phyloP scores from a whole-genome alignment of 2,329 filamentous ascomycete genomes.

The Hirsutella minnesotensis region DNA sequence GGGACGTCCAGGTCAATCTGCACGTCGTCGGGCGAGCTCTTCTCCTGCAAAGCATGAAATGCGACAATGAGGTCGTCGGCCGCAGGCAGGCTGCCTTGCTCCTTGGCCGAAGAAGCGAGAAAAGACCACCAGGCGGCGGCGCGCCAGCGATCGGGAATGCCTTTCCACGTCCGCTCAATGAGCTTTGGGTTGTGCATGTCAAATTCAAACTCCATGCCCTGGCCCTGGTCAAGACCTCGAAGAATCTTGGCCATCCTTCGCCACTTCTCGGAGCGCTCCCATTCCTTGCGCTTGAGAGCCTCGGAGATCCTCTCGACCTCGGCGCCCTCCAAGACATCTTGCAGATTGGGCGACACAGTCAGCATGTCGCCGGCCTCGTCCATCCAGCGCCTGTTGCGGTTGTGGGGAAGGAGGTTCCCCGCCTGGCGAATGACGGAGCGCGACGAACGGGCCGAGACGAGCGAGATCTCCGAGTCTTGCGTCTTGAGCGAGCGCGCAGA shows the following conservation, averaged over 20 bases:
- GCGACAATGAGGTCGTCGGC: slow-evolving; percentile 61
- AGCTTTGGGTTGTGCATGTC: slow-evolving; percentile 74
- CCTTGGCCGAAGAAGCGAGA: slow-evolving; percentile 63
- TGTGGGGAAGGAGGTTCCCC: slow-evolving; percentile 47
- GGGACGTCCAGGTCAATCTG: slow-evolving; percentile 98
- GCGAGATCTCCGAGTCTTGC: slow-evolving; percentile 39
- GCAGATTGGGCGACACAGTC: slow-evolving; percentile 43
- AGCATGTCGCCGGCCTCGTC: slow-evolving; percentile 59
- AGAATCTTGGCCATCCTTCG: slow-evolving; percentile 51
- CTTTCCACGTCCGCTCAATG: slow-evolving; percentile 90
- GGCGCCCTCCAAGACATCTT: slow-evolving; percentile 44
- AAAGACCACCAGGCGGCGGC: slow-evolving; percentile 93
- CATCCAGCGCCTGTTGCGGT: slow-evolving; percentile 47
- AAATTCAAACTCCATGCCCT: slow-evolving; percentile 62
- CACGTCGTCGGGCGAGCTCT: slow-evolving; percentile 76
- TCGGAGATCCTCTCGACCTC: slow-evolving; percentile 39
- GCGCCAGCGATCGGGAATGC: slow-evolving; percentile 92
- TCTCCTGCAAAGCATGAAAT: slow-evolving; percentile 61
- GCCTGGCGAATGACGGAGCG: slow-evolving; percentile 45
- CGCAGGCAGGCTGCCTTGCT: slow-evolving; percentile 42
- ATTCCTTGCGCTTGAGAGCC: slow-evolving; percentile 50
- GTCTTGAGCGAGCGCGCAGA: slow-evolving; percentile 49
- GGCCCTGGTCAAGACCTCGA: slow-evolving; percentile 38
- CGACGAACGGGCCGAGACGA: slow-evolving; percentile 38
- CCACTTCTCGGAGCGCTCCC: slow-evolving; percentile 54